Conservation (phyloP, 306 rosid species). For the Prunus mira region DNA sequence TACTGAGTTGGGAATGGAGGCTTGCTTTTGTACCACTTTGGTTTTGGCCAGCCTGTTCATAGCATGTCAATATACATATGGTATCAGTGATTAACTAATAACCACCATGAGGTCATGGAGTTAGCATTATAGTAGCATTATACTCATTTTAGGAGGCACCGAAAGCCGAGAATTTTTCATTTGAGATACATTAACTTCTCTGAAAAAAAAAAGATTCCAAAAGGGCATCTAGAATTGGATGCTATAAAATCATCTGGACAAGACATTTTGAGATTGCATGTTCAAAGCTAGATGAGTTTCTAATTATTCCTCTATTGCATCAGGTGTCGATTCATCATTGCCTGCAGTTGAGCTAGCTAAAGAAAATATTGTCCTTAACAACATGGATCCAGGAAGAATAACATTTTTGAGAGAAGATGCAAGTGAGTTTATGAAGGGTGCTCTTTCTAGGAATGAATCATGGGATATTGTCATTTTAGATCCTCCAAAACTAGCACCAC, state of each 20-base stretch:
- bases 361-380: constrained; percentile 75
- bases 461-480: constrained; percentile 87
- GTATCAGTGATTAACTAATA: background rate
- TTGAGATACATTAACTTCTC: background rate
- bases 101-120: background rate
- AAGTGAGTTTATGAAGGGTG: constrained; percentile 70
- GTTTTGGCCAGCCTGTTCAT: background rate
- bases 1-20: background rate
- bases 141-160: background rate
- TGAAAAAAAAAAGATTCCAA: background rate
- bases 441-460: constrained; percentile 63
- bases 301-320: constrained; percentile 16
- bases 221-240: background rate
- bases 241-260: background rate
- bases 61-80: background rate
- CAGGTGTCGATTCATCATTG: constrained; percentile 76
- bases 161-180: background rate
- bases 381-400: constrained; percentile 66
- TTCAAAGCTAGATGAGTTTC: constrained; percentile 6
- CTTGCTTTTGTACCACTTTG: background rate
- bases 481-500: constrained; percentile 94
- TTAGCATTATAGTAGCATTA: background rate
- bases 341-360: constrained; percentile 84
- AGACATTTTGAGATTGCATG: constrained; percentile 8
- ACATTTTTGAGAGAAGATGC: constrained; percentile 77